phyloP scores from a whole-genome alignment of 768 basidiomycete genomes.

The Coprinopsis cinerea region DNA sequence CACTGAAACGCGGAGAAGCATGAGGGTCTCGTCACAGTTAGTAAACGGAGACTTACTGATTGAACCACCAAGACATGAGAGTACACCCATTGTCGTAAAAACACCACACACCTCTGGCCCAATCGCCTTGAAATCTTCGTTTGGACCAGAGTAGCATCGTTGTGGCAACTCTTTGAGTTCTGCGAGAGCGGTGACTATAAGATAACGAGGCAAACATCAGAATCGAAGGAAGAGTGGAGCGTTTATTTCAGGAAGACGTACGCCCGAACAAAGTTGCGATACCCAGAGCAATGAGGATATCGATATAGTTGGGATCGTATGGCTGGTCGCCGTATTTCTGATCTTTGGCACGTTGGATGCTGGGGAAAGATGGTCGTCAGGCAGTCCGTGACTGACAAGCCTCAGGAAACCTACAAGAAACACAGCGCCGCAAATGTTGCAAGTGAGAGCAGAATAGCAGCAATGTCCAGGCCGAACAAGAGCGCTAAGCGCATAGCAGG shows the following conservation, averaged over 20 bases:
- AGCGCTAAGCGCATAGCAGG: constrained; percentile 14
- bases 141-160: constrained; percentile 21
- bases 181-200: constrained; percentile 21
- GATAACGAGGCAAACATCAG: not conserved
- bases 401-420: constrained; percentile 18
- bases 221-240: not conserved
- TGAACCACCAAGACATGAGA: constrained; percentile 21
- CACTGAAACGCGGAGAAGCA: constrained; percentile 15
- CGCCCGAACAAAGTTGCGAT: constrained; percentile 23
- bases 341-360: constrained; percentile 23
- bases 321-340: constrained; percentile 14
- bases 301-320: constrained; percentile 21
- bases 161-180: constrained; percentile 22
- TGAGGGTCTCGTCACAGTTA: not conserved
- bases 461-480: constrained; percentile 22
- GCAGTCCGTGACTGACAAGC: not conserved
- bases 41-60: constrained; percentile 16
- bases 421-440: constrained; percentile 24
- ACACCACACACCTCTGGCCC: constrained; percentile 20
- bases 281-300: constrained; percentile 19
- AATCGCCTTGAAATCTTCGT: constrained; percentile 18
- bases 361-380: constrained; percentile 1
- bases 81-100: constrained; percentile 23
- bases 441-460: constrained; percentile 21
- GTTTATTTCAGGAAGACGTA: constrained; percentile 9